Evolutionary conservation across 257 asterid species (phyloP).

Genomic region (Solanum piurae): DNA sequence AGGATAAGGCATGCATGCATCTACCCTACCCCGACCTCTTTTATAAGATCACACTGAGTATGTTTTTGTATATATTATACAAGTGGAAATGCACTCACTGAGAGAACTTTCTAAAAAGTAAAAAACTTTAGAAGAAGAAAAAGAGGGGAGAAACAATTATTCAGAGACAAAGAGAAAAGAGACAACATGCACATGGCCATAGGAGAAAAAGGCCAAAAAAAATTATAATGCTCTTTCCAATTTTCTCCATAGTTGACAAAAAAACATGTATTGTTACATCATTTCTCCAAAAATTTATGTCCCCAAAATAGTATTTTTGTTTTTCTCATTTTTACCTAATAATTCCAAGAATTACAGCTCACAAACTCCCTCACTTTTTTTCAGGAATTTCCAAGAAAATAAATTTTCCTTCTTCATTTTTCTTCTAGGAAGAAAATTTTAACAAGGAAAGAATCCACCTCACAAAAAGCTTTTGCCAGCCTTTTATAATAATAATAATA

Average conservation of each 20-base stretch:
- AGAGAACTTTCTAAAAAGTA: slow-evolving; percentile 26
- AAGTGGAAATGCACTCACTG: neutral
- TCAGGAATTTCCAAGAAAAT: neutral
- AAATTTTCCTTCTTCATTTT: neutral
- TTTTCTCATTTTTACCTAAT: neutral
- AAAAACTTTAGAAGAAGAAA: slow-evolving; percentile 16
- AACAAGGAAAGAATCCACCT: slow-evolving; percentile 6
- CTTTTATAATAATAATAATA: neutral
- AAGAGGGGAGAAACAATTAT: slow-evolving; percentile 13
- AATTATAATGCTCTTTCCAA: slow-evolving; percentile 17
- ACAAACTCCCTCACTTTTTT: neutral
- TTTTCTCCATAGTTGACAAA: slow-evolving; percentile 24
- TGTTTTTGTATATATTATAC: neutral
- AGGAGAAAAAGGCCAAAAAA: slow-evolving; percentile 37
- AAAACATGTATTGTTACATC: slow-evolving; percentile 10
- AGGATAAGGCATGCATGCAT: neutral
- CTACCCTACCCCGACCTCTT: neutral
- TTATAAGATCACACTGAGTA: neutral
- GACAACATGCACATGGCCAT: slow-evolving; percentile 58
- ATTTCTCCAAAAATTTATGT: slow-evolving; percentile 1
- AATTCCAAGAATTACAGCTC: slow-evolving; percentile 2
- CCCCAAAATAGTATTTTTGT: slow-evolving; percentile 6
- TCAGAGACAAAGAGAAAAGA: slow-evolving; percentile 30
- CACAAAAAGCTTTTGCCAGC: slow-evolving; percentile 7
- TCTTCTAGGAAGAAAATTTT: neutral